A percentile compares a stretch with the other conserved stretches of the same genome.
These are phyloP conservation scores for Narthecium ossifragum DNA, from an alignment of 106 monocot species.

Conservation along the genomic window DNA sequence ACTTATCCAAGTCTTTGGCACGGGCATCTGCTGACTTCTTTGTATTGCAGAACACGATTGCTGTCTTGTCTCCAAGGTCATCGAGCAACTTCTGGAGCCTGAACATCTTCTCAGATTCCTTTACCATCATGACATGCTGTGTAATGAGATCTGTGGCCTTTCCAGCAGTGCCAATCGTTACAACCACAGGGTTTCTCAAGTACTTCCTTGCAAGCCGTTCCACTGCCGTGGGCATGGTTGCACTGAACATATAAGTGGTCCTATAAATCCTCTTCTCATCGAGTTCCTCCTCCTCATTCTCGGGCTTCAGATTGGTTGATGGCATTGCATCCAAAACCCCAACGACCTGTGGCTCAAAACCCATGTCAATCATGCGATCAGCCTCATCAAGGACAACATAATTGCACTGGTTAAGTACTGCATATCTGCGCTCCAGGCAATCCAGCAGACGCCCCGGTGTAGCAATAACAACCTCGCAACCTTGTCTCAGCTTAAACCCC, in stretches of 20 bases:
- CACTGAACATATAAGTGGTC: slow-evolving; percentile 99
- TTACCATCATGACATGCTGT: slow-evolving; percentile 89
- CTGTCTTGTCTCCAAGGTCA: slow-evolving; percentile 88
- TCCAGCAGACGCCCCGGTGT: slow-evolving; percentile 88
- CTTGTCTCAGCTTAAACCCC: slow-evolving; percentile 88
- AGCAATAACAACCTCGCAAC: slow-evolving; percentile 97
- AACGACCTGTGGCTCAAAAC: slow-evolving; percentile 96
- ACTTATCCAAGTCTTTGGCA: slow-evolving; percentile 77
- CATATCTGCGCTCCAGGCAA: slow-evolving; percentile 88
- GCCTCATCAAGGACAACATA: slow-evolving; percentile 99
- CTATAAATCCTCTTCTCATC: slow-evolving; percentile 95
- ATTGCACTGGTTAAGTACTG: slow-evolving; percentile 95
- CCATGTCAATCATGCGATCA: slow-evolving; percentile 99
- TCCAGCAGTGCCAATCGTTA: slow-evolving; percentile 94
- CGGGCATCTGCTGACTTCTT: slow-evolving; percentile 87
- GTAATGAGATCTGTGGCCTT: slow-evolving; percentile 93
- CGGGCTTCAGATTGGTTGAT: slow-evolving; percentile 94
- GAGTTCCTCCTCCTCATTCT: slow-evolving; percentile 94
- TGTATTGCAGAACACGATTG: slow-evolving; percentile 92
- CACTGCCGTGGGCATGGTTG: slow-evolving; percentile 94
- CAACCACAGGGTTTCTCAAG: slow-evolving; percentile 90
- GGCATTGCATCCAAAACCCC: slow-evolving; percentile 99
- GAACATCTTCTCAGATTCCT: slow-evolving; percentile 78
- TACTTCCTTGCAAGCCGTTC: slow-evolving; percentile 93
- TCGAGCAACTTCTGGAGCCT: slow-evolving; percentile 75